Base-by-base conservation (phyloP, 495 filamentous ascomycete species). In the Xylaria bambusicola region DNA sequence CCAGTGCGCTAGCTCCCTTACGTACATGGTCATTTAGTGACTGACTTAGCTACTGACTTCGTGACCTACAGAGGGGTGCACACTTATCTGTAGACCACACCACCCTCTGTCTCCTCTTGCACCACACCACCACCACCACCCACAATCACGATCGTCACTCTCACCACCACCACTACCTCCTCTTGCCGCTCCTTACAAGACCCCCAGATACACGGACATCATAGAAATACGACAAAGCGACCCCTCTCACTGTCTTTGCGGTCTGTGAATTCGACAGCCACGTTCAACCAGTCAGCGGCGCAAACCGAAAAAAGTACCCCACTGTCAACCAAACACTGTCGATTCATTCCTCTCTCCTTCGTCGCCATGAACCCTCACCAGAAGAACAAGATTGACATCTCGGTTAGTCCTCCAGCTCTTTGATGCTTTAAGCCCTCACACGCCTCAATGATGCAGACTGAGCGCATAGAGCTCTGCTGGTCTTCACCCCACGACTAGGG, bases 331-430 rank as follows among this genome's bases (percentile, higher is more conserved):
- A 12, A n/a, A 49, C 41, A 23, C 48, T 12, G 13, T 33, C 26
- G 46, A 31, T 18, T 38, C 20, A 35, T 7, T 8, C 18, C 27
- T 10, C 6, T 49, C 33, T 15, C 27, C 9, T n/a, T 21, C 58
- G 35, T 40, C 21, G 26, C 51, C 51, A 95, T 98, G 91, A 96
- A 96, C 75, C 94, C 94, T 62, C 90, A 92, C 71, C 90, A 97
- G 80, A 88, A 91, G 79, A 96, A 97, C 81, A 98, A 98, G 80
- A 79, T 97, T 62, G 93, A 98, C 75, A 83, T 96, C 76, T 92
- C 82, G 80, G 94, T 97, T 71, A 80, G 91, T 82, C 53, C 56
- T 48, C 56, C 49, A 36, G 13, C 58, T 29, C 60, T 61, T 62
- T 47, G 57, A 21, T 41, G 27, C 44, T 57, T 56, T 24, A 48